Conservation (phyloP, 2,329 filamentous ascomycete species). For the Seiridium unicorne region DNA sequence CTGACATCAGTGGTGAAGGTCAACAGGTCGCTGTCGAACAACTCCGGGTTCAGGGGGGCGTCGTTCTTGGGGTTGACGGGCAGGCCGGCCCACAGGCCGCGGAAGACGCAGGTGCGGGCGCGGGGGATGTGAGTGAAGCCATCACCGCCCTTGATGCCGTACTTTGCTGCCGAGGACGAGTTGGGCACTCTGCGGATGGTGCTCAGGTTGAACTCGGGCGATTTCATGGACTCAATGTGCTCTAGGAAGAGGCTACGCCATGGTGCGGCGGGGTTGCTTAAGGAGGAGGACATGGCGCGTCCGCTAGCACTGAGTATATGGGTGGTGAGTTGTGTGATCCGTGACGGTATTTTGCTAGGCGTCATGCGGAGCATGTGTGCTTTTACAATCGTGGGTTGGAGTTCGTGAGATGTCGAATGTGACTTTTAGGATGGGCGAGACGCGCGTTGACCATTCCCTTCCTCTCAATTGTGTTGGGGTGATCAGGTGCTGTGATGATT, state of each 20-base stretch:
- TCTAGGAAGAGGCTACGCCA: slow-evolving; percentile 53
- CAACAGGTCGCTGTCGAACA: slow-evolving; percentile 73
- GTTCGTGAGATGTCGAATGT: not conserved
- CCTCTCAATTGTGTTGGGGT: not conserved
- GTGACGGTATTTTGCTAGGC: slow-evolving; percentile 6
- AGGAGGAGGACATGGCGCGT: slow-evolving; percentile 14
- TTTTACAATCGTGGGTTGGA: not conserved
- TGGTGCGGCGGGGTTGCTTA: slow-evolving; percentile 38
- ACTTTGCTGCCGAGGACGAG: slow-evolving; percentile 4
- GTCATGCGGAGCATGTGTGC: slow-evolving; percentile 12
- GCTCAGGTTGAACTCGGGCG: slow-evolving; percentile 50
- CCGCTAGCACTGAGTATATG: slow-evolving; percentile 7
- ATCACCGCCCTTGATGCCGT: slow-evolving; percentile 17
- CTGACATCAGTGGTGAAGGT: slow-evolving; percentile 85
- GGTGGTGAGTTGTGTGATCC: slow-evolving; percentile 16
- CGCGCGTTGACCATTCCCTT: no score
- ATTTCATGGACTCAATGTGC: slow-evolving; percentile 46
- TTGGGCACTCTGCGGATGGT: slow-evolving; percentile 41
- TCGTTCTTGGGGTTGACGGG: slow-evolving; percentile 71
- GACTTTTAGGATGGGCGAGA: no score
- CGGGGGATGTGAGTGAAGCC: slow-evolving; percentile 50
- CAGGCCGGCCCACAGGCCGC: slow-evolving; percentile 78
- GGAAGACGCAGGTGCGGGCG: slow-evolving; percentile 78
- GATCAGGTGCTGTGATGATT: not conserved
- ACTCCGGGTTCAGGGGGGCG: slow-evolving; percentile 67